Evolutionary conservation across 2,329 filamentous ascomycete genomes (phyloP).

Genomic region (Periconia macrospinosa): DNA sequence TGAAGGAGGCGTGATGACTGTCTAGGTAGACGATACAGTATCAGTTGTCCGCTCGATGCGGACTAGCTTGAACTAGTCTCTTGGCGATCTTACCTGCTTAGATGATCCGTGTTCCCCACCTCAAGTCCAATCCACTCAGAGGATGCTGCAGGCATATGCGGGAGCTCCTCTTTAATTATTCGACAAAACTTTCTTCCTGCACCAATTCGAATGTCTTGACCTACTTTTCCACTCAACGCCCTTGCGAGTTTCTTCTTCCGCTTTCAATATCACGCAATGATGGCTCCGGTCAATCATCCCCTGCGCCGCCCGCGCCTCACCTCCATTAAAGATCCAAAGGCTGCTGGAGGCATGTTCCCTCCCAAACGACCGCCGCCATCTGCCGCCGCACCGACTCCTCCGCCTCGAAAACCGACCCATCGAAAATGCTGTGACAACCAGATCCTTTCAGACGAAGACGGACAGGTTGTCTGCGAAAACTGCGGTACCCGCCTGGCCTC

Average conservation of each 20-base stretch:
- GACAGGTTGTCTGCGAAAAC: constrained; percentile 61
- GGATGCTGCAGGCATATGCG: no score
- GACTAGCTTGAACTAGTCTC: no score
- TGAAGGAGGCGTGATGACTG: no score
- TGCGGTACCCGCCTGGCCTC: constrained; percentile 86
- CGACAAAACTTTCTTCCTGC: background rate
- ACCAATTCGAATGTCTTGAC: background rate
- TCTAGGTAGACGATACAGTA: no score
- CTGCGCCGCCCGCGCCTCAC: constrained; percentile 27
- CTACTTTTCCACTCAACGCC: background rate
- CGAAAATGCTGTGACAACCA: constrained; percentile 32
- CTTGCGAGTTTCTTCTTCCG: background rate
- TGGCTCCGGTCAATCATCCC: background rate
- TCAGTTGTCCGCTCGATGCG: no score
- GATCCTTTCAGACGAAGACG: constrained; percentile 25
- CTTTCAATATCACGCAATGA: background rate
- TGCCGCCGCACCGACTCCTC: constrained; percentile 10
- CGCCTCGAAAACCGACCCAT: background rate
- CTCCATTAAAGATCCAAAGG: constrained; percentile 24
- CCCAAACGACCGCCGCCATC: constrained; percentile 19
- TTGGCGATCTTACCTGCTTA: no score
- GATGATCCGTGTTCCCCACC: no score
- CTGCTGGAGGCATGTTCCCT: constrained; percentile 15
- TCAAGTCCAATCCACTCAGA: no score
- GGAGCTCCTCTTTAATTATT: no score